Base-by-base conservation (phyloP, 306 rosid genomes). In the Vigna unguiculata region DNA sequence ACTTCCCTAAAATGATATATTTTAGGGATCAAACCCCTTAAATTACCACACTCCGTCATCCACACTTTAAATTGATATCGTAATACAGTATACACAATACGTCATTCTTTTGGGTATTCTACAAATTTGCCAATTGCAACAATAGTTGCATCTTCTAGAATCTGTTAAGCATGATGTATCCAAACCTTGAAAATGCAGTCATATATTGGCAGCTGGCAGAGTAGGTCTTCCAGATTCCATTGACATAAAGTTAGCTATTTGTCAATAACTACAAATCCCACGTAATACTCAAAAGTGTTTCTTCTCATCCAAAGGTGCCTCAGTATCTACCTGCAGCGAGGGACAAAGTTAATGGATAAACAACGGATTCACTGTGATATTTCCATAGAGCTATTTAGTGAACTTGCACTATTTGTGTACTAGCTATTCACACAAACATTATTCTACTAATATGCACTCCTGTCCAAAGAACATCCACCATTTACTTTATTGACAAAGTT, bases 321-420 rank as follows among this genome's bases (percentile, higher is more conserved):
- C 24, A 16, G 38, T 22, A 68, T 69, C 63, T 77, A 77, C 80
- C 88, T 84, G 85, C 78, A 38, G n/a, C 6, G 3, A 60, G 55
- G 63, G 41, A 34, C 63, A 60, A 34, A 48, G 47, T 30, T 24
- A 14, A 41, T 17, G n/a, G 20, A 72, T 28, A 47, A 70, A 46
- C 49, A 61, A 32, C 25, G 17, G n/a, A 74, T 17, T 72, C 43
- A 25, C 6, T 24, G 36, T 0, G 5, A 4, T 5, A 51, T 51
- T 51, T 17, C 17, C 13, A 7, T 51, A 51, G 57, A 51, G 24
- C 6, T 51, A n/a, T 51, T 51, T n/a, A n/a, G 19, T 51, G 17
- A n/a, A 48, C 6, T 48, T 16, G 54, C 21, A 48, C 7, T 48
- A 48, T 1, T 48, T 47, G 8, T 47, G 19, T 47, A 47, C 10